Evolutionary conservation across 1,139 yeast genomes (phyloP).

Genomic region (Yarrowia galli): DNA sequence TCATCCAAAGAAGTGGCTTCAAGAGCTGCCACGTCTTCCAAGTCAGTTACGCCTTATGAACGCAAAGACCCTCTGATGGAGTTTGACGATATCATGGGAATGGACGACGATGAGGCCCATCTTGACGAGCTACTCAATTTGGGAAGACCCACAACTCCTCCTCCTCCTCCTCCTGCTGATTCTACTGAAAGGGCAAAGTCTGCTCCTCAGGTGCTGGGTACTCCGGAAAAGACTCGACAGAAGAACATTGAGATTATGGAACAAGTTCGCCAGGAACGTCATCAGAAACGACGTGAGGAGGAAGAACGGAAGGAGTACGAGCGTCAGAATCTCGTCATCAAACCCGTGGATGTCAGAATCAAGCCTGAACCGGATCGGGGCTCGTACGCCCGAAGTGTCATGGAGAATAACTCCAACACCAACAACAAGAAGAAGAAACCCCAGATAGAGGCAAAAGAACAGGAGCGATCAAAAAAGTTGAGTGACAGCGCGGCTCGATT

Average conservation of each 20-base stretch:
- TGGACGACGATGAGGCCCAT: not conserved
- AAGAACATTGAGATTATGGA: not conserved
- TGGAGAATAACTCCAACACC: too few relatives aligned
- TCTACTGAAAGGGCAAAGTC: not conserved
- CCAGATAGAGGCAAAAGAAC: not conserved
- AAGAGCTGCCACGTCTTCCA: not conserved
- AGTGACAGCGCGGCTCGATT: not conserved
- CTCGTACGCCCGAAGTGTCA: not conserved
- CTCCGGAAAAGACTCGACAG: constrained; percentile 12
- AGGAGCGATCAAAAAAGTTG: not conserved
- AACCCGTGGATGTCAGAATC: not conserved
- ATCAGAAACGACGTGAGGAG: not conserved
- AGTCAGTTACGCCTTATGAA: too few relatives aligned
- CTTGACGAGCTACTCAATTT: too few relatives aligned
- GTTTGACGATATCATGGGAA: not conserved
- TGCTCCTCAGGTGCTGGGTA: not conserved
- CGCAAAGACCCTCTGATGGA: constrained; percentile 18
- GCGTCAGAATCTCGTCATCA: not conserved
- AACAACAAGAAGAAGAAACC: too few relatives aligned
- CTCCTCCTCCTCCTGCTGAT: not conserved
- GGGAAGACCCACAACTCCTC: not conserved
- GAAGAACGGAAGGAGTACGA: not conserved
- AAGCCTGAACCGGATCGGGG: not conserved
- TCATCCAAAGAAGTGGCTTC: too few relatives aligned
- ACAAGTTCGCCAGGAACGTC: not conserved